phyloP scores from a whole-genome alignment of 305 asterid species.

The Plantago coronopus region DNA sequence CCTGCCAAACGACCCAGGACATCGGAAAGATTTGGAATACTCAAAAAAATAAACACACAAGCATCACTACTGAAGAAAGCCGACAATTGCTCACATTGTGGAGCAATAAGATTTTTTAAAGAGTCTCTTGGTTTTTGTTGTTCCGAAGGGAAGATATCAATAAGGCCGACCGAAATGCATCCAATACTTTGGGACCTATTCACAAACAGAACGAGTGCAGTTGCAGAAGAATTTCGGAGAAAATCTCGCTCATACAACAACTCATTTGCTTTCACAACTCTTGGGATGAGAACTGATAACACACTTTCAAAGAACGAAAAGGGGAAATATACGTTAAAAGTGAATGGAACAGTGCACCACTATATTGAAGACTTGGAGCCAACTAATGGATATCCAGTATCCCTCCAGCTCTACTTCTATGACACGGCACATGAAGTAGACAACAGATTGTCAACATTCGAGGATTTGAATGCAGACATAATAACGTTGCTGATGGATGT shows the following conservation, averaged over 20 bases:
- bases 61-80: too few relatives aligned
- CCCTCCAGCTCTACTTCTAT: background rate
- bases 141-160: background rate
- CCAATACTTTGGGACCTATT: background rate
- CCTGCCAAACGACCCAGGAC: too few relatives aligned
- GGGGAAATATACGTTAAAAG: background rate
- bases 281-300: background rate
- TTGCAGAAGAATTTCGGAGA: background rate
- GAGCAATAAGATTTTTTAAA: background rate
- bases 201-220: background rate
- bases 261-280: background rate
- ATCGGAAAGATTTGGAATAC: too few relatives aligned
- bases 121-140: background rate
- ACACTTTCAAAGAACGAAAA: background rate
- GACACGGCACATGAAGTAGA: background rate
- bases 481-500: background rate
- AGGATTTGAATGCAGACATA: background rate
- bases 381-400: background rate
- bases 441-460: background rate
- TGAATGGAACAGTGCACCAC: background rate
- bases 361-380: background rate
- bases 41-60: too few relatives aligned
- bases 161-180: background rate
- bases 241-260: background rate
- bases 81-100: background rate